These are phyloP conservation scores for Physcomitrellopsis africana DNA, from an alignment of 225 moss, liverwort and hornwort genomes.

Conservation along the genomic window DNA sequence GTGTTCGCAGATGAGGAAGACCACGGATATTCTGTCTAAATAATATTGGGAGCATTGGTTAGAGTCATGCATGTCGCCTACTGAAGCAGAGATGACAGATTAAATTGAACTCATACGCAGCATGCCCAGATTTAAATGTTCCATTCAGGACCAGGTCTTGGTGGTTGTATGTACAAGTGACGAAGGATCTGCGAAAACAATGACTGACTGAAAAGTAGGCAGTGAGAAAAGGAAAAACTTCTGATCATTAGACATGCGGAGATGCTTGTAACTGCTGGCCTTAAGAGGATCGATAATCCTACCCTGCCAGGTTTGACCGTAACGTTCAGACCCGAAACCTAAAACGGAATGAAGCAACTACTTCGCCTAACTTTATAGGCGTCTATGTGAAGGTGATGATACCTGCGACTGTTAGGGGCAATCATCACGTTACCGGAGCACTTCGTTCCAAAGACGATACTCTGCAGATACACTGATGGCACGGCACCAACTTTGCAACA, in stretches of 20 bases:
- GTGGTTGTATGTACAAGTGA: constrained; percentile 31
- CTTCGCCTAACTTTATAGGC: constrained; percentile 16
- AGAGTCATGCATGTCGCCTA: constrained; percentile 8
- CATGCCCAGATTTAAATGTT: too few species aligned
- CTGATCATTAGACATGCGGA: constrained; percentile 22
- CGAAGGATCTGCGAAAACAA: constrained; percentile 22
- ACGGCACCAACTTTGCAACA: constrained; percentile 19
- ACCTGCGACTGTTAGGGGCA: not conserved
- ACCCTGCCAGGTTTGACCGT: constrained; percentile 15
- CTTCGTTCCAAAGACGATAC: not conserved
- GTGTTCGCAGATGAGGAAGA: not conserved
- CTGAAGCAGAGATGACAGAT: not conserved
- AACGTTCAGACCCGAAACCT: constrained; percentile 16
- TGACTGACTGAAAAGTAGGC: constrained; percentile 11
- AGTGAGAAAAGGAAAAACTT: constrained; percentile 13
- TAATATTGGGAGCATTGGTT: not conserved
- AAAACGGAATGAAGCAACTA: constrained; percentile 25
- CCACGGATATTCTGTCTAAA: not conserved
- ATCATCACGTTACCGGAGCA: constrained; percentile 21
- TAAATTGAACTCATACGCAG: too few species aligned
- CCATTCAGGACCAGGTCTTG: constrained; percentile 24
- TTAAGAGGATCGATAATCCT: constrained; percentile 20
- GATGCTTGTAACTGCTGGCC: constrained; percentile 26
- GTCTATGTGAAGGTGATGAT: constrained; percentile 16
- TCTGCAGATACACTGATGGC: not conserved